Conservation (phyloP, 495 filamentous ascomycete species). For the Chaetomidium leptoderma region DNA sequence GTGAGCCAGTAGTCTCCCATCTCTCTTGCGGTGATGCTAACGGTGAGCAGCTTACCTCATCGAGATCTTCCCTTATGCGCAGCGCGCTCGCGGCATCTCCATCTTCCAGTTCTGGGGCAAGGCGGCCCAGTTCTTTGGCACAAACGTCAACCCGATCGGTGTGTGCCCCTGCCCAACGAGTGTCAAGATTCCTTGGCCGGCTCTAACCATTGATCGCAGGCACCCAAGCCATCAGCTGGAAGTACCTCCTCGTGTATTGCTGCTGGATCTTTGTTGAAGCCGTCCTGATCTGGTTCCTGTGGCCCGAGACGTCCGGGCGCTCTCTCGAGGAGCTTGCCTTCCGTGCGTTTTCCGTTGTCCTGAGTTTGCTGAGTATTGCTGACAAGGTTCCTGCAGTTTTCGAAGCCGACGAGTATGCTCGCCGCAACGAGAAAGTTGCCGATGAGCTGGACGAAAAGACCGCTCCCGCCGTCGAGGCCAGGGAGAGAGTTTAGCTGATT, state of each 20-base stretch:
- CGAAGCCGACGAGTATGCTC: conserved; percentile 24
- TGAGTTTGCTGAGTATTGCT: neutral
- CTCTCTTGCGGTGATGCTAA: neutral
- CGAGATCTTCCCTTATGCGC: conserved; percentile 61
- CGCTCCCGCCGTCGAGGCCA: neutral
- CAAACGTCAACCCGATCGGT: conserved; percentile 62
- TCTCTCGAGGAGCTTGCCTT: conserved; percentile 64
- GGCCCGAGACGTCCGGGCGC: conserved; percentile 58
- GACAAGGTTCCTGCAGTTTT: conserved; percentile 20
- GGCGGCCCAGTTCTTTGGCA: conserved; percentile 45
- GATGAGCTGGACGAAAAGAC: conserved; percentile 13
- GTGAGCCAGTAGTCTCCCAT: conserved; percentile 34
- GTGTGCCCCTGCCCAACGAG: neutral
- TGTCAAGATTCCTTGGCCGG: neutral
- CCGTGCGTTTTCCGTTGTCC: conserved; percentile 39
- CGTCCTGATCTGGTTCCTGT: conserved; percentile 57
- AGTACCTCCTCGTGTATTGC: conserved; percentile 51
- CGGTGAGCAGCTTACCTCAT: conserved; percentile 51
- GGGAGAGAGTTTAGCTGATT: neutral
- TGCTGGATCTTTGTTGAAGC: conserved; percentile 57
- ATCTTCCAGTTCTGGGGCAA: conserved; percentile 62
- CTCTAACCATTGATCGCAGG: conserved; percentile 11
- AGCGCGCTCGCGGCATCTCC: conserved; percentile 57
- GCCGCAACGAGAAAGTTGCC: conserved; percentile 9
- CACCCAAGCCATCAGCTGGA: conserved; percentile 56